Conservation (phyloP, 1,284 basidiomycete genomes). For the Cutaneotrichosporon sp. region DNA sequence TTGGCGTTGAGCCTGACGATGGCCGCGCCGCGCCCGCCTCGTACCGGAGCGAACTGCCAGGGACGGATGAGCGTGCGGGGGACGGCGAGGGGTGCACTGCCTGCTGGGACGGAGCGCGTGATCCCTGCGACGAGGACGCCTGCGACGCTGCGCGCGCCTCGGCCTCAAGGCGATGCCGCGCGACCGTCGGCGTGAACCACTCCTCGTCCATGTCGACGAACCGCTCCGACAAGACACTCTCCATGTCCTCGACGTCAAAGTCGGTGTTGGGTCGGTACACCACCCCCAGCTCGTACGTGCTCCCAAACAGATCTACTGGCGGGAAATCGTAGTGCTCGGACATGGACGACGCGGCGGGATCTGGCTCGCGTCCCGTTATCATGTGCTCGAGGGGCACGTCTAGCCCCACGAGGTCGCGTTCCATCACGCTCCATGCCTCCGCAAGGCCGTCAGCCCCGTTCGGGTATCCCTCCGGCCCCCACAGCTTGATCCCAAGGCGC, state of each 20-base stretch:
- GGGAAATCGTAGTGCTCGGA: conserved; percentile 32
- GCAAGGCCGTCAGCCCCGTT: conserved; percentile 26
- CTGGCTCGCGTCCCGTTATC: conserved; percentile 16
- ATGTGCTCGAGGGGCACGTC: conserved; percentile 32
- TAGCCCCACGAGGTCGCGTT: conserved; percentile 38
- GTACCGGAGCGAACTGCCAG: conserved; percentile 2
- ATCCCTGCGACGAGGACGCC: background rate
- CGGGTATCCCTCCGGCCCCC: conserved; percentile 39
- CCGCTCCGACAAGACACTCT: conserved; percentile 42
- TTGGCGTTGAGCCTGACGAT: background rate
- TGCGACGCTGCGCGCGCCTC: conserved; percentile 10
- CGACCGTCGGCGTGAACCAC: conserved; percentile 47
- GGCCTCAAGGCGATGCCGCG: conserved; percentile 27
- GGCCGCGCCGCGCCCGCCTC: background rate
- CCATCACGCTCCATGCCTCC: conserved; percentile 45
- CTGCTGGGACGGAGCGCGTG: background rate
- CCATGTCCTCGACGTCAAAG: conserved; percentile 43
- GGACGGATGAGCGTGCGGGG: background rate
- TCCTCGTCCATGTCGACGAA: conserved; percentile 47
- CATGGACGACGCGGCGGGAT: background rate
- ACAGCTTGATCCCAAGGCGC: conserved; percentile 45
- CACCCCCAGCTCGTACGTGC: conserved; percentile 30
- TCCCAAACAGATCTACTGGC: conserved; percentile 37
- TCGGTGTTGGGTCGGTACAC: conserved; percentile 40
- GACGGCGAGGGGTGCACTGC: background rate